Percentiles rank a stretch among this genome's conserved stretches.
phyloP scores from a whole-genome alignment of 768 basidiomycete genomes.

The Clitopilus hobsonii region DNA sequence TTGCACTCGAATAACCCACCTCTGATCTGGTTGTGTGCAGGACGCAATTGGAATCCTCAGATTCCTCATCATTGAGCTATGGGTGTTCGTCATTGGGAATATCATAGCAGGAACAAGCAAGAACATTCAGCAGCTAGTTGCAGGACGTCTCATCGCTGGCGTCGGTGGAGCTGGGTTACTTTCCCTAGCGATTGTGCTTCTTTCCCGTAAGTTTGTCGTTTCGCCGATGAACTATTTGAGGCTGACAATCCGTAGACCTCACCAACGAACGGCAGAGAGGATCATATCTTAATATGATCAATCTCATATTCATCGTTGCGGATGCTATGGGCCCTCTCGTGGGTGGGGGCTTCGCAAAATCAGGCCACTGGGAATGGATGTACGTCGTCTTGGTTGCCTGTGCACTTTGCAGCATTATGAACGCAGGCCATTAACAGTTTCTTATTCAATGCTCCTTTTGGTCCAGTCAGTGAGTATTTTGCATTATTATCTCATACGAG shows the following conservation, averaged over 20 bases:
- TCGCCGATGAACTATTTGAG: too few species aligned
- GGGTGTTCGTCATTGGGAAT: conserved; percentile 20
- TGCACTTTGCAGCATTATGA: not conserved
- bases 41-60: conserved; percentile 18
- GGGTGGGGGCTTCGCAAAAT: conserved; percentile 17
- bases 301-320: conserved; percentile 18
- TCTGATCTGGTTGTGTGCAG: conserved; percentile 5
- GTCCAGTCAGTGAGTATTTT: conserved; percentile 17
- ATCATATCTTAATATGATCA: conserved; percentile 22
- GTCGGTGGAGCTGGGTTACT: conserved; percentile 21
- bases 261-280: conserved; percentile 21
- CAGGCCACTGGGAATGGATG: conserved; percentile 25
- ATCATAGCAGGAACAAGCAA: conserved; percentile 20
- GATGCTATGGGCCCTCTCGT: conserved; percentile 21
- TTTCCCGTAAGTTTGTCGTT: conserved; percentile 15
- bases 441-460: conserved; percentile 18
- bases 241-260: conserved; percentile 10
- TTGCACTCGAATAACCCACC: not conserved
- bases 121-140: conserved; percentile 17
- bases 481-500: not conserved
- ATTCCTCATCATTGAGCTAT: conserved; percentile 18
- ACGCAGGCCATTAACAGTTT: conserved; percentile 9
- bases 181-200: conserved; percentile 14
- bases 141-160: conserved; percentile 19
- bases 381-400: conserved; percentile 4